These are phyloP conservation scores for Candolleomyces eurysporus DNA, from an alignment of 768 basidiomycete genomes.

Conservation along the genomic window DNA sequence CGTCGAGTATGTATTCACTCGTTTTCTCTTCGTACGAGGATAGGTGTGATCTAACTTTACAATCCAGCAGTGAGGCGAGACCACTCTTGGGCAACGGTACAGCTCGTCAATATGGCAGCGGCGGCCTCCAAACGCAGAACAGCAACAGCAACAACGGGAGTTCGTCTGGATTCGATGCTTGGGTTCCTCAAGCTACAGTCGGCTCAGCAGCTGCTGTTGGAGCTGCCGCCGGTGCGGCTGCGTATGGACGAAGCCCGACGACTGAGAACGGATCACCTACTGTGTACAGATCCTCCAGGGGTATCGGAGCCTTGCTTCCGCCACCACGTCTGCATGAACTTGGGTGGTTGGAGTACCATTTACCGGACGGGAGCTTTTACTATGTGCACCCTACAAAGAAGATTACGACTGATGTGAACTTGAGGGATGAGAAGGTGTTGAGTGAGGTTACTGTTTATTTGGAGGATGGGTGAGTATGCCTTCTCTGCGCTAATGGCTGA, in stretches of 20 bases:
- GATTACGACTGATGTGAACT: constrained; percentile 69
- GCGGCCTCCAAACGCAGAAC: constrained; percentile 17
- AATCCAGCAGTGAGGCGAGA: constrained; percentile 43
- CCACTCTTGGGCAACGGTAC: constrained; percentile 46
- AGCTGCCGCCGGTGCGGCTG: too few relatives aligned
- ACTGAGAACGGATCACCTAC: too few relatives aligned
- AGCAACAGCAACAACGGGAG: constrained; percentile 8
- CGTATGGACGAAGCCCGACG: too few relatives aligned
- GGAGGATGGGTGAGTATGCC: constrained; percentile 16
- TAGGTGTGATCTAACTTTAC: background rate
- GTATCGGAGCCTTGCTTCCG: background rate
- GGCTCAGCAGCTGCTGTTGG: too few relatives aligned
- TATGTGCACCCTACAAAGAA: constrained; percentile 62
- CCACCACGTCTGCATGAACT: constrained; percentile 44
- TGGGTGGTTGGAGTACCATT: constrained; percentile 73
- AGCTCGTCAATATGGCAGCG: constrained; percentile 15
- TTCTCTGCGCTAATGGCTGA: too few relatives aligned
- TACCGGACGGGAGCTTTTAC: constrained; percentile 74
- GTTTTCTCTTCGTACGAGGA: background rate
- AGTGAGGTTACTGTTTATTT: constrained; percentile 50
- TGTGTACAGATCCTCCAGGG: too few relatives aligned
- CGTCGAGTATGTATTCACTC: constrained; percentile 11
- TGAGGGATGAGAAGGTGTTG: constrained; percentile 52
- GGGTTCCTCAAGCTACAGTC: constrained; percentile 18
- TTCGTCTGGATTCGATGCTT: background rate